Base-by-base conservation (phyloP, 192 early-diverging fungal genomes). In the Oehlia diaphana region DNA sequence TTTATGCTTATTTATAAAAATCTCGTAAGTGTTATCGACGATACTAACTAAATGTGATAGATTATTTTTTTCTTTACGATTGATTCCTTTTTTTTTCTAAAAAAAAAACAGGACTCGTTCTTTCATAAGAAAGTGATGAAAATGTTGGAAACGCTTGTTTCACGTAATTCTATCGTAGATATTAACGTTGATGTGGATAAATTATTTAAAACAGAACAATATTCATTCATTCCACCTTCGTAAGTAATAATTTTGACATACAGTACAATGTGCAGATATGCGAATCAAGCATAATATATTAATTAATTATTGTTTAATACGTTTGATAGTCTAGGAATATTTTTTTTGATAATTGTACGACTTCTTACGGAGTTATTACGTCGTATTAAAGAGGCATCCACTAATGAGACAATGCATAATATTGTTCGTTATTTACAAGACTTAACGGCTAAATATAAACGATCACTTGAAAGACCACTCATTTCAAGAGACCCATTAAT, bases 1-100 rank as follows among this genome's bases (percentile, higher is more conserved):
- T 87, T 77, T 76, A 71, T 81, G 7, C 66, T 71, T 0, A 80
- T 87, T 1, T 87, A 83, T 70, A 16, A 28, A 7, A 66, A 85
- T 33, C 61, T 81, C 39, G 69, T 72, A 72, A 28, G 14, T 37
- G 5, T 37, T 37, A 37, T 37, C 2, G 37, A 12, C 26, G 37
- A 4, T 0, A 37, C 37, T 37, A 37, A 37, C 6, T 37, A 9
- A 9, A 26, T 26, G 19, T 66, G 12, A 19, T 42, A 0, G 21
- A 37, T 37, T 37, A 37, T 37, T 3, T 0, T 37, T 37, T 37
- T 37, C 42, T 42, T 37, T 37, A 37, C 37, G 5, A 37, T 69
- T 14, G 5, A 28, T 21, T 69, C 42, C 4, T 5, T 42, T 70
- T 19, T 42, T 37, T 37, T 37, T 37, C 0, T 0, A 0, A 4